Percentiles rank a stretch among this genome's conserved stretches.
Evolutionary conservation across 1,139 yeast species (phyloP).

Genomic region (Taphrina sp.): DNA sequence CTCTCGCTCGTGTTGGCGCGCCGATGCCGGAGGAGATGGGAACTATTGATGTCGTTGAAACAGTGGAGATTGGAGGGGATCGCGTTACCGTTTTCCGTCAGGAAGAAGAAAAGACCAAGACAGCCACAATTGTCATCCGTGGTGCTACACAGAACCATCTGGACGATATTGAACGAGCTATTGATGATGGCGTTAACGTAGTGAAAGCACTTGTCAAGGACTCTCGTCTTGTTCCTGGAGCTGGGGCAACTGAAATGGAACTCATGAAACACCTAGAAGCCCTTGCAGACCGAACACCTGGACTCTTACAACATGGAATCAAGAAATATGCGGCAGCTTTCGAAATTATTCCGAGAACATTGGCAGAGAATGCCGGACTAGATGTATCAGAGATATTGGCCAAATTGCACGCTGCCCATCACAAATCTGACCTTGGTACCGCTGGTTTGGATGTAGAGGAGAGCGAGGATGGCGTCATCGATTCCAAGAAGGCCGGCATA

Average conservation of each 20-base stretch:
- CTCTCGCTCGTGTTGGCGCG: slow-evolving; percentile 90
- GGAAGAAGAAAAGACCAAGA: slow-evolving; percentile 56
- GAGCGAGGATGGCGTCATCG: slow-evolving; percentile 57
- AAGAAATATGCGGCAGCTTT: slow-evolving; percentile 92
- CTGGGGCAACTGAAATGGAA: slow-evolving; percentile 95
- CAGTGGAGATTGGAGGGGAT: slow-evolving; percentile 95
- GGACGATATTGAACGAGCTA: slow-evolving; percentile 94
- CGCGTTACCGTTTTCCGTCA: slow-evolving; percentile 93
- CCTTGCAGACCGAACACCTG: slow-evolving; percentile 92
- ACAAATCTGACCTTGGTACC: slow-evolving; percentile 48
- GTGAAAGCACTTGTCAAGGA: slow-evolving; percentile 85
- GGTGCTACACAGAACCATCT: slow-evolving; percentile 96
- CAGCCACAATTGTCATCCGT: slow-evolving; percentile 88
- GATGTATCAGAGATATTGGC: slow-evolving; percentile 87
- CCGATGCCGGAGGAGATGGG: slow-evolving; percentile 97
- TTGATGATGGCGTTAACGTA: slow-evolving; percentile 93
- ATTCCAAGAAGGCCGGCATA: slow-evolving; percentile 66
- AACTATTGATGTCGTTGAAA: slow-evolving; percentile 77
- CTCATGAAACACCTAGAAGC: slow-evolving; percentile 73
- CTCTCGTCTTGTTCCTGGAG: slow-evolving; percentile 82
- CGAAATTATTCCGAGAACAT: slow-evolving; percentile 86
- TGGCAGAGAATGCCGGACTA: slow-evolving; percentile 92
- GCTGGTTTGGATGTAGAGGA: slow-evolving; percentile 75
- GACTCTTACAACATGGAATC: slow-evolving; percentile 86
- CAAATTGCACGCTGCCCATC: slow-evolving; percentile 81